A percentile compares a stretch with the other conserved stretches of the same genome.
phyloP scores from a whole-genome alignment of 2,329 filamentous ascomycete species.

The Diaporthe velutina region DNA sequence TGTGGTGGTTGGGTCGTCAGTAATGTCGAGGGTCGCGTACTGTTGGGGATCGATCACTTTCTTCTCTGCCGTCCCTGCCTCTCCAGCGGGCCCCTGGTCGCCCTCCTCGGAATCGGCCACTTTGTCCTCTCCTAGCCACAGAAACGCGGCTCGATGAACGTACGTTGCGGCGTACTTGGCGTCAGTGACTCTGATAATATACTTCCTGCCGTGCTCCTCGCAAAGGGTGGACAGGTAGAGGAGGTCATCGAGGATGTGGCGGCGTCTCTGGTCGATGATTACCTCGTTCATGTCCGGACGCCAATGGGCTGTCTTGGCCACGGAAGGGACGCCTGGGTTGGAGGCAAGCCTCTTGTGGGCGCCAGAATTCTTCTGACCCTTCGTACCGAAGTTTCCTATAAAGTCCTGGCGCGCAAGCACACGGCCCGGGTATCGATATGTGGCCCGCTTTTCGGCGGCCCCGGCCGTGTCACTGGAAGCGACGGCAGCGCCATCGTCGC shows the following conservation, averaged over 20 bases:
- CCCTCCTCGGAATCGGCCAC: constrained; percentile 2
- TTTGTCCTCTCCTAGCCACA: constrained; percentile 54
- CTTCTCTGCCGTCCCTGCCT: background rate
- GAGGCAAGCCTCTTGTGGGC: constrained; percentile 40
- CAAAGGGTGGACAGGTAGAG: constrained; percentile 52
- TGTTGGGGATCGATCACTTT: constrained; percentile 45
- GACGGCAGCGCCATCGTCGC: background rate
- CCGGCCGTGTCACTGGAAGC: background rate
- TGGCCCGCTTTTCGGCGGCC: constrained; percentile 21
- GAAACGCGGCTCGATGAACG: constrained; percentile 58
- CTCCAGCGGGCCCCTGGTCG: background rate
- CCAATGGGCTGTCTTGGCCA: constrained; percentile 53
- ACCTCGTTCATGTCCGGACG: constrained; percentile 68
- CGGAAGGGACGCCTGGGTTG: constrained; percentile 26
- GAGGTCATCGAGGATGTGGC: constrained; percentile 60
- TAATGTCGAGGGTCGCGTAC: constrained; percentile 61
- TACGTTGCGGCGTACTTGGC: constrained; percentile 59
- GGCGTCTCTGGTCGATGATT: constrained; percentile 64
- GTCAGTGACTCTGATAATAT: constrained; percentile 56
- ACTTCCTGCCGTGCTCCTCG: constrained; percentile 48
- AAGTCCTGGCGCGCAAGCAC: constrained; percentile 50
- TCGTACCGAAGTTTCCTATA: constrained; percentile 43
- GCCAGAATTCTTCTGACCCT: constrained; percentile 38
- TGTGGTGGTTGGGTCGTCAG: constrained; percentile 48
- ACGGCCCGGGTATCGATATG: constrained; percentile 47